Base-by-base conservation (phyloP, 2,329 filamentous ascomycete species). In the Colletotrichum coccodes region DNA sequence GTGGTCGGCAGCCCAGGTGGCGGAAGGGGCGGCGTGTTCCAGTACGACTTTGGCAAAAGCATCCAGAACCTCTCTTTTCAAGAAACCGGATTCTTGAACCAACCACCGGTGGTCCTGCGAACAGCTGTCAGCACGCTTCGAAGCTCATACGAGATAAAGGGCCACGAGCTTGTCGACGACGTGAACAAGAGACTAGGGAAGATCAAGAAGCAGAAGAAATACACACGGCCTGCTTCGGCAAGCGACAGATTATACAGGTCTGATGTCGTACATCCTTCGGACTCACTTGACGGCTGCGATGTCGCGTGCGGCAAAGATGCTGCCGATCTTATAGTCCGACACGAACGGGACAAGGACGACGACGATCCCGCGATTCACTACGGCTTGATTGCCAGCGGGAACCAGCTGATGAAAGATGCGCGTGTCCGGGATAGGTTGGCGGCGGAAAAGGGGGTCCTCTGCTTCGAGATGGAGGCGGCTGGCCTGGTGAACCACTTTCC, bases 381-480 rank as follows among this genome's bases (percentile, higher is more conserved):
- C 34, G 80, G 80, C 0, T 40, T 76, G 0, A 79, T 82, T 61
- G 79, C 77, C 1, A 80, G 76, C 0, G 77, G 53, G 0, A 78
- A 79, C 53, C 63, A 68, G 21, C 2, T 79, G 7, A 76, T 81
- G 64, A 76, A 76, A 32, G 60, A 78, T 57, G 76, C 72, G 0
- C 1, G 6, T 1, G 11, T 70, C 7, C 71, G 79, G 3, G 76
- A 80, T 65, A 62, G 78, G 76, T 58, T 79, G 80, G 59, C 79
- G 80, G 61, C 79, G 76, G 75, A 77, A 77, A 59, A 76, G 72
- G 0, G 77, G 75, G 5, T 77, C 9, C 75, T 72, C 0, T 76
- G 71, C 21, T 65, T 77, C 18, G 18, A 42, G 18, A 42, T 42
- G 18, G 18, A 42, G 18, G 38, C 38, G 2, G 38, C 38, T 6